A percentile compares a stretch with the other conserved stretches of the same genome.
Evolutionary conservation across 1,284 basidiomycete species (phyloP).

Genomic region (Vanrija pseudolonga): DNA sequence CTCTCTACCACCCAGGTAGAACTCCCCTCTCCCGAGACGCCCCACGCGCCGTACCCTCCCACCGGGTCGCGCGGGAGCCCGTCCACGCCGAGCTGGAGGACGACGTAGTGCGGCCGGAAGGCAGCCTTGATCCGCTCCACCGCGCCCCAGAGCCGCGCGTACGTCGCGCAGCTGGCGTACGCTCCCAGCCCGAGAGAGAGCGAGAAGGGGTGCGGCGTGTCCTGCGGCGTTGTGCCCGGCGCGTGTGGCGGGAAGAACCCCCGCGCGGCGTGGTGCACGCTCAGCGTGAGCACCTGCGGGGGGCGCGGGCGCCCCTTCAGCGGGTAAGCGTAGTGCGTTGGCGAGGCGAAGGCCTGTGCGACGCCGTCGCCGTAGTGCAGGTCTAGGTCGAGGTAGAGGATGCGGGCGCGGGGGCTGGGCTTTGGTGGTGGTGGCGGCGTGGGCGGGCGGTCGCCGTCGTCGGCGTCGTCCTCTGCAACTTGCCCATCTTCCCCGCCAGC

Average conservation of each 20-base stretch:
- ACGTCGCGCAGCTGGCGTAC: slow-evolving; percentile 64
- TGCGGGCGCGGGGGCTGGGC: slow-evolving; percentile 54
- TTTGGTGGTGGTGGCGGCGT: not conserved
- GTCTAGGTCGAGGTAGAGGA: slow-evolving; percentile 89
- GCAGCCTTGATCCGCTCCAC: slow-evolving; percentile 61
- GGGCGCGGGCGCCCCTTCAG: slow-evolving; percentile 38
- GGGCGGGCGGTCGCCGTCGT: not conserved
- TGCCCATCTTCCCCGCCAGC: not conserved
- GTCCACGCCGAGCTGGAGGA: slow-evolving; percentile 83
- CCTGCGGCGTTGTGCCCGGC: slow-evolving; percentile 46
- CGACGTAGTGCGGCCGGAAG: slow-evolving; percentile 71
- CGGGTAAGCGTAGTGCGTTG: slow-evolving; percentile 14
- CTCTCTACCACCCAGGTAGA: slow-evolving; percentile 66
- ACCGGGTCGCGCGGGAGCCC: slow-evolving; percentile 77
- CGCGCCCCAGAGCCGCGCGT: slow-evolving; percentile 59
- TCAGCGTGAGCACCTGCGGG: slow-evolving; percentile 65
- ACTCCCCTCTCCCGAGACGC: slow-evolving; percentile 60
- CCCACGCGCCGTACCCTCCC: slow-evolving; percentile 67
- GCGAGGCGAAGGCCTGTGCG: slow-evolving; percentile 64
- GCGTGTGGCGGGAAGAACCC: slow-evolving; percentile 70
- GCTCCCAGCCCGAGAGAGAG: slow-evolving; percentile 67
- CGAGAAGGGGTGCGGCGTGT: slow-evolving; percentile 64
- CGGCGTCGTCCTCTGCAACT: not conserved
- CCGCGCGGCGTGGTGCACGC: slow-evolving; percentile 73
- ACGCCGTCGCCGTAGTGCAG: slow-evolving; percentile 83